These are phyloP conservation scores for Yamadazyma tumulicola DNA, from an alignment of 805 yeast species.

Conservation along the genomic window DNA sequence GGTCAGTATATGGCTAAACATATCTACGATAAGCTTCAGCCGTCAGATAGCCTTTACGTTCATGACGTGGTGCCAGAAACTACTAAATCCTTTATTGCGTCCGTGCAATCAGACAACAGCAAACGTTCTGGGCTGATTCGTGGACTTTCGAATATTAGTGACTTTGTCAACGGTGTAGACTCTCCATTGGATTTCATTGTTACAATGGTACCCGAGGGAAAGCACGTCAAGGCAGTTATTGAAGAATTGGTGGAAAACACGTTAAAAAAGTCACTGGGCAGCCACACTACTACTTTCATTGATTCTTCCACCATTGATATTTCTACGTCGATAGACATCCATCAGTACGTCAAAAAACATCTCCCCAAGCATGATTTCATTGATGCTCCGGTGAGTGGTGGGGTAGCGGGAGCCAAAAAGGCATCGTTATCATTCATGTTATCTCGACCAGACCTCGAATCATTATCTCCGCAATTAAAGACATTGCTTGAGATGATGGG, in stretches of 20 bases:
- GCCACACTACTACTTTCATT: constrained; percentile 28
- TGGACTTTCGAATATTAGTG: constrained; percentile 18
- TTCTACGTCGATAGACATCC: constrained; percentile 41
- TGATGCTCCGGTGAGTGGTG: constrained; percentile 57
- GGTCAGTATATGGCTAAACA: constrained; percentile 55
- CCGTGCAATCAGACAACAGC: constrained; percentile 21
- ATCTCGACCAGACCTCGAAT: constrained; percentile 29
- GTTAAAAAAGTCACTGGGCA: constrained; percentile 3
- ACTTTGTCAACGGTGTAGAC: constrained; percentile 28
- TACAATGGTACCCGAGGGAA: constrained; percentile 56
- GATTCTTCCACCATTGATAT: constrained; percentile 54
- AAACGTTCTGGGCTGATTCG: constrained; percentile 13
- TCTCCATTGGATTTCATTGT: constrained; percentile 38
- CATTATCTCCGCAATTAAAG: constrained; percentile 28
- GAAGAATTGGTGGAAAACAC: constrained; percentile 30
- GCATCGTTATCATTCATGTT: constrained; percentile 53
- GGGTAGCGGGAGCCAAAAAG: constrained; percentile 51
- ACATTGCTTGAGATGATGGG: constrained; percentile 43
- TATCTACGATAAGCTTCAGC: constrained; percentile 35
- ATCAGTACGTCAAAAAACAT: constrained; percentile 27
- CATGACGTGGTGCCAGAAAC: constrained; percentile 38
- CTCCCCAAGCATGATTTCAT: constrained; percentile 41
- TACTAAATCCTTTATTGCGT: constrained; percentile 19
- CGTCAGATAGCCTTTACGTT: constrained; percentile 39
- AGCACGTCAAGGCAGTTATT: constrained; percentile 43